phyloP scores from a whole-genome alignment of 768 basidiomycete genomes.

The Myochromella boudieri region DNA sequence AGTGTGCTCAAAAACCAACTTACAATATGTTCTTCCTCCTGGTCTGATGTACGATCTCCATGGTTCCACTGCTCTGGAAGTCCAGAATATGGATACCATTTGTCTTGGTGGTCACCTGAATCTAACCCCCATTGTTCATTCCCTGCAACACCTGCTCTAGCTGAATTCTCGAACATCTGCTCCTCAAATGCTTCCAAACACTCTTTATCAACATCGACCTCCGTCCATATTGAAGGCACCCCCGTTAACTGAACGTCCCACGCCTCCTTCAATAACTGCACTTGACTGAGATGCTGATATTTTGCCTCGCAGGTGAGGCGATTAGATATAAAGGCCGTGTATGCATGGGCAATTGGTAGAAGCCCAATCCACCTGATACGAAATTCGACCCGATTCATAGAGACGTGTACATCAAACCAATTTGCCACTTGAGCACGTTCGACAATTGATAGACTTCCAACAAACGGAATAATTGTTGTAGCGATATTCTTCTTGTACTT shows the following conservation, averaged over 20 bases:
- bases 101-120: conserved; percentile 20
- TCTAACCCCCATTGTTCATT: conserved; percentile 26
- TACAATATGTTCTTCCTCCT: too few relatives aligned
- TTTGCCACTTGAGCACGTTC: conserved; percentile 23
- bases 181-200: conserved; percentile 21
- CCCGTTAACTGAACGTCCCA: conserved; percentile 1
- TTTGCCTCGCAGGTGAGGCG: conserved; percentile 1
- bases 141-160: conserved; percentile 18
- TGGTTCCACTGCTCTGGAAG: conserved; percentile 14
- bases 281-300: neutral
- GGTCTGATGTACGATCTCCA: too few relatives aligned
- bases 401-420: conserved; percentile 24
- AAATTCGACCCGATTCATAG: neutral
- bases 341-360: conserved; percentile 9
- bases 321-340: conserved; percentile 17
- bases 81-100: conserved; percentile 17
- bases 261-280: neutral
- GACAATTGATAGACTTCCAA: conserved; percentile 12
- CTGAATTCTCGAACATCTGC: conserved; percentile 24
- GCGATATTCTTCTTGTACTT: conserved; percentile 1
- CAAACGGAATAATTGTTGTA: conserved; percentile 9
- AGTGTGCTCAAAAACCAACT: too few relatives aligned
- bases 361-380: conserved; percentile 2
- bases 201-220: conserved; percentile 24
- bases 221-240: neutral